Conservation (phyloP, 805 yeast species). For the Candida boidinii region DNA sequence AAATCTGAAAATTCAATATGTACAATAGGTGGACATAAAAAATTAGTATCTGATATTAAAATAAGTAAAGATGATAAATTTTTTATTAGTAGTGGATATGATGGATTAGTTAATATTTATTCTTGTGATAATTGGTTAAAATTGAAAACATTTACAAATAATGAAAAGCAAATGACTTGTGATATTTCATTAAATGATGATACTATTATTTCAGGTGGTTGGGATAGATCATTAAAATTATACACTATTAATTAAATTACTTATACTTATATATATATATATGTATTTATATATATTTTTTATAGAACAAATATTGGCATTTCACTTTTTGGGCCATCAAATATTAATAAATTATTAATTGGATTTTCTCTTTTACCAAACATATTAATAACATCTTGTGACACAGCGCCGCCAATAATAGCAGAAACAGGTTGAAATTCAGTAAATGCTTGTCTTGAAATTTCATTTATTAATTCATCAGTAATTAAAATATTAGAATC, state of each 20-base stretch:
- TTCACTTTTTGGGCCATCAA: conserved; percentile 63
- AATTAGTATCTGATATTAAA: conserved; percentile 56
- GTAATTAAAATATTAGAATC: conserved; percentile 39
- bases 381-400: conserved; percentile 85
- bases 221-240: conserved; percentile 75
- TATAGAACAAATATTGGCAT: conserved; percentile 68
- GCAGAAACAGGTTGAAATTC: conserved; percentile 84
- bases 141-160: conserved; percentile 42
- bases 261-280: neutral
- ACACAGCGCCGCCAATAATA: conserved; percentile 78
- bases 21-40: conserved; percentile 64
- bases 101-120: conserved; percentile 55
- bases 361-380: conserved; percentile 73
- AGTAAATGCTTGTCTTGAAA: conserved; percentile 42
- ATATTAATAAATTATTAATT: conserved; percentile 66
- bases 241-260: too few relatives aligned
- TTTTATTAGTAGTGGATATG: conserved; percentile 62
- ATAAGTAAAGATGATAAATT: conserved; percentile 37
- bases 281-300: too few relatives aligned
- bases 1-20: conserved; percentile 25
- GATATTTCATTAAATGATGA: conserved; percentile 40
- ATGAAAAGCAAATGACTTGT: conserved; percentile 66
- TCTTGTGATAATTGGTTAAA: conserved; percentile 65
- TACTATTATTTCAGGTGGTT: conserved; percentile 56
- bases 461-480: conserved; percentile 27